Conservation (phyloP, 139 green algal species). For the Pleodorina starrii region DNA sequence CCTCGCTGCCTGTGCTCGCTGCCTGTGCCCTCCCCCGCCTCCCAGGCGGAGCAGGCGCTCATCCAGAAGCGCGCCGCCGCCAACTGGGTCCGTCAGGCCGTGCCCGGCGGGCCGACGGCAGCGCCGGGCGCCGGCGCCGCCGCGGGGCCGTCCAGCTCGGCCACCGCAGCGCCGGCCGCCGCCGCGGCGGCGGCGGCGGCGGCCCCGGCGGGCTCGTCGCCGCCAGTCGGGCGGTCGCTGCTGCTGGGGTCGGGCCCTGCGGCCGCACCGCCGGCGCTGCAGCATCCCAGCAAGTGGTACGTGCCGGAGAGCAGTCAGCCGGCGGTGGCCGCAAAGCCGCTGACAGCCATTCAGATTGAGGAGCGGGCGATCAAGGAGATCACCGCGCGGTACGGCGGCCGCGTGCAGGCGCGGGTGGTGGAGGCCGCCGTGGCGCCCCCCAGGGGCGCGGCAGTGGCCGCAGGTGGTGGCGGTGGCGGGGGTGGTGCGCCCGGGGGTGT, state of each 20-base stretch:
- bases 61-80: conserved; percentile 11
- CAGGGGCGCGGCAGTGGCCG: not conserved
- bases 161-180: not conserved
- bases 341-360: conserved; percentile 53
- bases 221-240: not conserved
- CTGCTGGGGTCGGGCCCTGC: not conserved
- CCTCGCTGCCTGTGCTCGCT: too few species aligned
- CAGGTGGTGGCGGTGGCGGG: not conserved
- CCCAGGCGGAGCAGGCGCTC: conserved; percentile 31
- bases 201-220: not conserved
- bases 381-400: not conserved
- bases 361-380: conserved; percentile 49
- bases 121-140: not conserved
- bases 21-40: too few species aligned
- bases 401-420: conserved; percentile 9
- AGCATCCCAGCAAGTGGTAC: conserved; percentile 50
- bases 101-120: not conserved
- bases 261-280: not conserved
- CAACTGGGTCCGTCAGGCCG: not conserved
- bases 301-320: conserved; percentile 32
- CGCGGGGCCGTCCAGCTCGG: not conserved
- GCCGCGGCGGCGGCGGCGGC: not conserved
- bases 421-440: not conserved
- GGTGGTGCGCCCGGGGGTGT: too few species aligned
- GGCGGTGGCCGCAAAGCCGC: not conserved